Evolutionary conservation across 169 alveolate species (phyloP).

Genomic region (Cryptosporidium meleagridis): DNA sequence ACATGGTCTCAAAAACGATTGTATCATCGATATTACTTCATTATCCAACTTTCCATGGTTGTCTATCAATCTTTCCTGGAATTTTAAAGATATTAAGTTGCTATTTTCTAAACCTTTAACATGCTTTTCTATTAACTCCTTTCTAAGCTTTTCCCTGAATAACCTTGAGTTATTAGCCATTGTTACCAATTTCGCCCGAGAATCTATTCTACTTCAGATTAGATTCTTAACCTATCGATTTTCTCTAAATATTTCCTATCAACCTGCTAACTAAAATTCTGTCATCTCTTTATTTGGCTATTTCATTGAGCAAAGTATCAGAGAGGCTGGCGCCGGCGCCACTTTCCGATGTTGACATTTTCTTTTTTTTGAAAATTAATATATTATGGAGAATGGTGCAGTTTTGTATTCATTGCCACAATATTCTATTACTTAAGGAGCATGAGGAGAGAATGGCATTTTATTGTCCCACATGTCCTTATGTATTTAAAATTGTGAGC

Average conservation of each 20-base stretch:
- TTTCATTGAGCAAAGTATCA: neutral
- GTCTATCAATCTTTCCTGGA: conserved; percentile 55
- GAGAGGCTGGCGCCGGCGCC: conserved; percentile 6
- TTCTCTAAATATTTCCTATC: neutral
- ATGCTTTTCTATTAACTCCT: conserved; percentile 56
- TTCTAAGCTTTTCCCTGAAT: conserved; percentile 15
- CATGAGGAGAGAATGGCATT: conserved; percentile 75
- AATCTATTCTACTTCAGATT: too few species aligned
- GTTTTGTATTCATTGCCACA: conserved; percentile 81
- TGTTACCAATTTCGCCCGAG: neutral
- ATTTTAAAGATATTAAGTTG: conserved; percentile 30
- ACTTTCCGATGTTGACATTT: neutral
- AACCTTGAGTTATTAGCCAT: neutral
- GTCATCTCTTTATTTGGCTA: neutral
- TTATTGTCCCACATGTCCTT: conserved; percentile 90
- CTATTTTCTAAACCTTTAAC: conserved; percentile 36
- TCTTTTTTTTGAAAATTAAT: neutral
- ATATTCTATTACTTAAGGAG: conserved; percentile 63
- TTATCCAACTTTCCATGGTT: neutral
- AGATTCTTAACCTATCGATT: neutral
- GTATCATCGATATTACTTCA: conserved; percentile 1
- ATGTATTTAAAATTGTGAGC: conserved; percentile 79
- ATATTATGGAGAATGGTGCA: conserved; percentile 72
- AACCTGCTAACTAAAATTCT: neutral
- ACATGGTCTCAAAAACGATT: conserved; percentile 43